Evolutionary conservation across 768 basidiomycete species (phyloP).

Genomic region (Amanita jacksonii): DNA sequence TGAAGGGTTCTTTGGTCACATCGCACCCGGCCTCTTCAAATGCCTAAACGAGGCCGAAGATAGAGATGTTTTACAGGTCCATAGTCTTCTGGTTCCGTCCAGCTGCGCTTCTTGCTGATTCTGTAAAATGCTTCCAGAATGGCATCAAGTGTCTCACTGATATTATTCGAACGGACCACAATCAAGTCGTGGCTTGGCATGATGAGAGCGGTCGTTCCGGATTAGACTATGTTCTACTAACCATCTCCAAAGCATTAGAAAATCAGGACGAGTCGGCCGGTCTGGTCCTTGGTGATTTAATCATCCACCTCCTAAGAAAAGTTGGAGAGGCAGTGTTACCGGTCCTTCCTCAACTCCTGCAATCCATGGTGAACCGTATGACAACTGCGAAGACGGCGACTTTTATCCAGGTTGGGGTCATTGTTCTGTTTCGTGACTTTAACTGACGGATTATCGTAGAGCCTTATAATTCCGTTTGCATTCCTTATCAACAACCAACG

Average conservation of each 20-base stretch:
- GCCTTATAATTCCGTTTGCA: conserved; percentile 86
- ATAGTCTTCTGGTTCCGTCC: neutral
- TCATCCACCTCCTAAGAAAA: conserved; percentile 84
- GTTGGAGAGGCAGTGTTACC: conserved; percentile 75
- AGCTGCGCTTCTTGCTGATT: conserved; percentile 5
- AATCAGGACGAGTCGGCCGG: conserved; percentile 87
- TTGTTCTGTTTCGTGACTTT: too few species aligned
- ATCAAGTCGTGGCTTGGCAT: conserved; percentile 71
- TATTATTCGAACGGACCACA: conserved; percentile 79
- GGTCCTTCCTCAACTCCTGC: conserved; percentile 79
- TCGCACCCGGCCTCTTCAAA: conserved; percentile 70
- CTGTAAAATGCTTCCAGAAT: conserved; percentile 39
- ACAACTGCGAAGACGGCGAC: conserved; percentile 80
- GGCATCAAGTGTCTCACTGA: conserved; percentile 75
- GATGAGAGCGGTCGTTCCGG: conserved; percentile 62
- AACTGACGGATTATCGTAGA: conserved; percentile 33
- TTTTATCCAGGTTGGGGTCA: conserved; percentile 91
- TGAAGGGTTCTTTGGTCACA: conserved; percentile 65
- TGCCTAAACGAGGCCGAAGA: conserved; percentile 69
- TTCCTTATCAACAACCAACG: conserved; percentile 86
- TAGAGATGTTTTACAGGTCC: conserved; percentile 73
- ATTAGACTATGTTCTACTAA: conserved; percentile 59
- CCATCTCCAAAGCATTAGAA: conserved; percentile 72
- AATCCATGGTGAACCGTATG: conserved; percentile 78
- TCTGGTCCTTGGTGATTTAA: conserved; percentile 87